A percentile compares a stretch with the other conserved stretches of the same genome.
Evolutionary conservation across 2,329 filamentous ascomycete species (phyloP).

Genomic region (Polychaeton citri): DNA sequence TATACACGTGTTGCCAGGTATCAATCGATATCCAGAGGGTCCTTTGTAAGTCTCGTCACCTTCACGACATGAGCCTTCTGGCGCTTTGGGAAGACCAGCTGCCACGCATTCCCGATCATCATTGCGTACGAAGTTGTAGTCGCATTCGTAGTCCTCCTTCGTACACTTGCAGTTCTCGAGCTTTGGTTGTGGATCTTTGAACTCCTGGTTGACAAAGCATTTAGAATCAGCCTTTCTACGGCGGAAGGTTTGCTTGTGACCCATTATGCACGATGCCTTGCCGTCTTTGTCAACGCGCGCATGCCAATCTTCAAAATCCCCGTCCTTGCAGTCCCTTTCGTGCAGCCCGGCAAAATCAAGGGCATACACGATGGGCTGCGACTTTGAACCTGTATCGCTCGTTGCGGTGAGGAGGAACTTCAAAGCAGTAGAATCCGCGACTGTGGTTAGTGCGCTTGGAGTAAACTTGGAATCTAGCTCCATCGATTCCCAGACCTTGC

Average conservation of each 20-base stretch:
- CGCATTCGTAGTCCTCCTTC: constrained; percentile 82
- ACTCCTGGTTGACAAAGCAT: constrained; percentile 79
- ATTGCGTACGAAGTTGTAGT: constrained; percentile 71
- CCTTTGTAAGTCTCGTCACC: constrained; percentile 64
- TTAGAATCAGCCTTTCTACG: constrained; percentile 77
- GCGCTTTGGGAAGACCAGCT: constrained; percentile 48
- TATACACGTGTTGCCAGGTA: constrained; percentile 50
- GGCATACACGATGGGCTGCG: constrained; percentile 45
- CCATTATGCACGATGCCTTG: constrained; percentile 84
- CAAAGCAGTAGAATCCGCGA: constrained; percentile 80
- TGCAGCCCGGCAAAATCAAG: constrained; percentile 77
- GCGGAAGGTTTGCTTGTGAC: constrained; percentile 76
- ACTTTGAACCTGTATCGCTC: constrained; percentile 38
- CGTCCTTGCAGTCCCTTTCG: constrained; percentile 60
- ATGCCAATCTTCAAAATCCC: constrained; percentile 78
- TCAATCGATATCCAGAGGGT: constrained; percentile 80
- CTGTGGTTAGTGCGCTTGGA: constrained; percentile 68
- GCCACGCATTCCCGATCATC: constrained; percentile 54
- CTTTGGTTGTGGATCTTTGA: constrained; percentile 60
- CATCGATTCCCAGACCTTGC: constrained; percentile 65
- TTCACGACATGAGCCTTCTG: constrained; percentile 61
- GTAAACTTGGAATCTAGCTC: constrained; percentile 56
- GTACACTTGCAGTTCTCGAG: constrained; percentile 70
- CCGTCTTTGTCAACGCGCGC: constrained; percentile 70
- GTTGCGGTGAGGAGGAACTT: constrained; percentile 71